Base-by-base conservation (phyloP, 1,284 basidiomycete species). In the Marasmius fiardii region DNA sequence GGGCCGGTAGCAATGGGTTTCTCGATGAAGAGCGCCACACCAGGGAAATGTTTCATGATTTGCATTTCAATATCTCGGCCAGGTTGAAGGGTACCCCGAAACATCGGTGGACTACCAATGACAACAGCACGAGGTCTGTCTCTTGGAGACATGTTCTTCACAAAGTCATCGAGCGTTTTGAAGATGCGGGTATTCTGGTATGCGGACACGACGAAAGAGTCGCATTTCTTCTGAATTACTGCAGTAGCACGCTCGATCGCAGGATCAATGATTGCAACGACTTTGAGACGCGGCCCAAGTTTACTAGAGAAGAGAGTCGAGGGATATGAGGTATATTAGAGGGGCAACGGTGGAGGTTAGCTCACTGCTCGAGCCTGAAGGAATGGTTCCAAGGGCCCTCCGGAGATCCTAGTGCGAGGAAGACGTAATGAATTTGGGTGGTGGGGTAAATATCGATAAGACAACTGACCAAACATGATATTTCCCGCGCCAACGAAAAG, bases 351-450 rank as follows among this genome's bases (percentile, higher is more conserved):
- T 31, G 28, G 28, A 31, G 28, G 28, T 4, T 48, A 56, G 65
- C 84, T 65, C 65, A 90, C 90, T 92, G 88, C 78, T 95, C 93
- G 64, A 96, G 85, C 68, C 94, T 91, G 85, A 95, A 93, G 50
- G 93, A 95, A 73, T 96, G 93, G 73, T 95, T 95, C 90, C 88
- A 94, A 20, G 92, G 92, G 51, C 92, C 92, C 68, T 93, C 90
- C 54, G 86, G 83, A 43, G 89, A 93, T 56, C 89, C 89, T 92
- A 48, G 56, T 63, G 60, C 11, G 35, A 34, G 51, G 58, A 43
- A 50, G 35, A 48, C 26, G 41, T 33, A 43, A 45, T 37, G 21
- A 51, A 50, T 43, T 51, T 35, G 23, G 12, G 26, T 37, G 52
- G 35, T 47, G 58, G 60, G 55, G 28, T 31, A 33, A 23, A 8